Evolutionary conservation across 2,329 filamentous ascomycete genomes (phyloP), one percentile per base, ranked within the genome.

Genomic region (Trichophyton benhamiae): DNA sequence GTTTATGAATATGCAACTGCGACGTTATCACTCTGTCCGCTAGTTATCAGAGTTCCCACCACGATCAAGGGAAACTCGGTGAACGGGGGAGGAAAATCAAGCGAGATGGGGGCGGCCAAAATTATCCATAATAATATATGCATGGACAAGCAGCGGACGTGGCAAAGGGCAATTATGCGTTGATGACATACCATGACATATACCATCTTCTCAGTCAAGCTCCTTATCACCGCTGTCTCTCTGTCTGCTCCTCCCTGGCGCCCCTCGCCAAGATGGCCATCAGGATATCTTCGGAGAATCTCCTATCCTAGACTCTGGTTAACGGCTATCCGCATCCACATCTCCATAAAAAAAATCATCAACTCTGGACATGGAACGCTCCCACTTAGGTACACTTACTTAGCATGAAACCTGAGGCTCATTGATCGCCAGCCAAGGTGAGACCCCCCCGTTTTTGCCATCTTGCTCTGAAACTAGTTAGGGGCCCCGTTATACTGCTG

Each of bases 381-480:
- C 13, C 27, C 27, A 30, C 25, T 20, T 20, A 20, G 20, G 20
- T 20, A 20, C 20, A 20, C 17, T 9, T 11, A 53, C 49, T 53
- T 53, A 30, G 49, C 22, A 27, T 53, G 22, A 53, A 53, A 53
- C 49, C 49, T 53, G 49, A 53, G 49, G 49, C 49, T 53, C 22
- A 53, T 53, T 44, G 49, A 53, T 53, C 49, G 49, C 49, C 49
- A 53, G 49, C 49, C 49, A 53, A 53, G 49, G n/a, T 20, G 13
- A 9, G 7, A 27, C 6, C 17, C 17, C 46, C 48, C 49, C 49
- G 7, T 30, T 25, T 53, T 53, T 33, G n/a, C 44, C 44, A 48
- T 48, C 44, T 22, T 48, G 44, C 44, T 48, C n/a, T 48, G 9
- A 48, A 48, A 48, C 44, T 48, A 30, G 27, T 7, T 48, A 2